Conservation (phyloP, 1,139 yeast genomes). For the Pichia sp. region DNA sequence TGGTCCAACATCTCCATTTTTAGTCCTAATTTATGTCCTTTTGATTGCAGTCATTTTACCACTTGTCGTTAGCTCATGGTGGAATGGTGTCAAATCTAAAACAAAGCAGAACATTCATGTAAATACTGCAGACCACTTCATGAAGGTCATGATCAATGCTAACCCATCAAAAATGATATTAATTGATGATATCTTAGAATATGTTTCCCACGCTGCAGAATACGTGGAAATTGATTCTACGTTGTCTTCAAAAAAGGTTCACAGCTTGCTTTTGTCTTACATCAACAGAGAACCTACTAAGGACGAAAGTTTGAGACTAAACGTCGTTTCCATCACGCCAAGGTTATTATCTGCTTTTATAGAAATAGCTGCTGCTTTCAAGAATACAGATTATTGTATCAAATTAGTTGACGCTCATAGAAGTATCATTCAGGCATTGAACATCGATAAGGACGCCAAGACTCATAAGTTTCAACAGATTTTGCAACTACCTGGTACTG, state of each 20-base stretch:
- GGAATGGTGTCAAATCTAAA: constrained; percentile 76
- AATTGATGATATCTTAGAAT: constrained; percentile 51
- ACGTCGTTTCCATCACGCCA: constrained; percentile 61
- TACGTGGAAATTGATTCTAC: constrained; percentile 41
- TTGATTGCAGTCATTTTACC: constrained; percentile 80
- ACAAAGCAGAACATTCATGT: constrained; percentile 83
- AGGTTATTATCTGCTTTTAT: constrained; percentile 66
- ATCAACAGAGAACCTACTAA: constrained; percentile 42
- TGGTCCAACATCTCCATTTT: constrained; percentile 66
- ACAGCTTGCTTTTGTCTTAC: constrained; percentile 51
- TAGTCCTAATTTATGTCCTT: constrained; percentile 59
- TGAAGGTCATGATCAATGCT: constrained; percentile 60
- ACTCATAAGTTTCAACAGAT: constrained; percentile 49
- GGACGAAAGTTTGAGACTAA: constrained; percentile 39
- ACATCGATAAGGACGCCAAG: constrained; percentile 45
- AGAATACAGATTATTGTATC: constrained; percentile 61
- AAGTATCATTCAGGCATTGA: constrained; percentile 74
- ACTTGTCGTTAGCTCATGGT: constrained; percentile 77
- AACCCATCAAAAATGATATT: constrained; percentile 74
- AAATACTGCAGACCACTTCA: constrained; percentile 71
- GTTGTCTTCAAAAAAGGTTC: constrained; percentile 45
- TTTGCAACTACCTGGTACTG: constrained; percentile 75
- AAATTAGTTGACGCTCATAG: constrained; percentile 67
- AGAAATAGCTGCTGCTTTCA: constrained; percentile 78
- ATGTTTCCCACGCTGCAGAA: constrained; percentile 65